Base-by-base conservation (phyloP, 2,329 filamentous ascomycete species). In the Hypoxylon sp. region DNA sequence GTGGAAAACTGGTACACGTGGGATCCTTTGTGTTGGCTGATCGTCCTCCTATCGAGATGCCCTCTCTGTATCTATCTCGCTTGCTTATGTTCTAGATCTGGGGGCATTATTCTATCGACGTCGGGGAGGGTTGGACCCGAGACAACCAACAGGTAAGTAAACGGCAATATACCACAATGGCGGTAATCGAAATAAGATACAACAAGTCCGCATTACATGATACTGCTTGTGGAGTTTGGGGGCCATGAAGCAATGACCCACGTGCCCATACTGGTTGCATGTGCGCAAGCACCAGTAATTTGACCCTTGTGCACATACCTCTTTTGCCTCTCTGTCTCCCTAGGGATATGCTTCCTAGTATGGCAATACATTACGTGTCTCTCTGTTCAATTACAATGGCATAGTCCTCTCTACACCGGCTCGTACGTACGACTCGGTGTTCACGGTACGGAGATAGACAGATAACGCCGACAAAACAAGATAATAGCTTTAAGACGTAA, bases 361-460 rank as follows among this genome's bases (percentile, higher is more conserved):
- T 43, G 38, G 32, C 28, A 19, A 13, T 17, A 19, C 50, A 53
- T 53, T 48, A 46, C 43, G 43, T 56, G 51, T 63, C 23, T 25
- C 1, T 49, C 34, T 21, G 57, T 34, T 49, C 34, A 51, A 51
- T 38, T 32, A 32, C 43, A 62, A 49, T 36, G 36, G 43, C 58
- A 52, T 60, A 25, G 43, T 60, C 28, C 25, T 46, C 25, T 46
- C 21, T 34, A 50, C 25, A 28, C 46, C 46, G 56, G 41, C 58
- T 45, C 36, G 43, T 58, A 57, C 45, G 25, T 53, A 51, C 14
- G 34, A 34, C 17, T 25, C 25, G n/a, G 32, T 48, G 21, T 36
- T 46, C 43, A 23, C 30, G 10, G 19, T n/a, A 19, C 64, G 60
- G 64, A 60, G 64, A 63, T 60, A 67, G 46, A 63, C 30, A 17